Conservation (phyloP, 345 rosid species). For the Excoecaria cochinchinensis region DNA sequence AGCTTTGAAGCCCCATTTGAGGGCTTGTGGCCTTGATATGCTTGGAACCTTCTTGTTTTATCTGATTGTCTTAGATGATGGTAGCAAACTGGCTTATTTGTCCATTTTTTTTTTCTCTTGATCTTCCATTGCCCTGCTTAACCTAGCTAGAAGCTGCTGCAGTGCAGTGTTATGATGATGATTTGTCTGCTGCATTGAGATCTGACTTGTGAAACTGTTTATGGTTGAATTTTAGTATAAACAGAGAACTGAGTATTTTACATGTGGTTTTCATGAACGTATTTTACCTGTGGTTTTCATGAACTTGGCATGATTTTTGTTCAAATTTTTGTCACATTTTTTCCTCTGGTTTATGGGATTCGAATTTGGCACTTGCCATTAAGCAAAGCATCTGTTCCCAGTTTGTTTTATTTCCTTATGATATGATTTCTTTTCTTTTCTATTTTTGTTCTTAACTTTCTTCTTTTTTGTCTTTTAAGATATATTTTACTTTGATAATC, state of each 20-base stretch:
- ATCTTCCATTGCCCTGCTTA: background rate
- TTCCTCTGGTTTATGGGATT: background rate
- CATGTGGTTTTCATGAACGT: background rate
- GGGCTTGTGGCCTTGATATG: slow-evolving; percentile 9
- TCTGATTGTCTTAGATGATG: slow-evolving; percentile 6
- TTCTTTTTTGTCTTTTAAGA: background rate
- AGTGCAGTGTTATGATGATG: background rate
- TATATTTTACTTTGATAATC: background rate
- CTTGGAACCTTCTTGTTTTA: slow-evolving; percentile 9
- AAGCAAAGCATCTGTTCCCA: background rate
- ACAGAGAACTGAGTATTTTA: background rate
- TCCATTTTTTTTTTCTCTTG: background rate
- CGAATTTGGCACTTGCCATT: background rate
- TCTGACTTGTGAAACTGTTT: background rate
- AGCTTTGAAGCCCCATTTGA: slow-evolving; percentile 2
- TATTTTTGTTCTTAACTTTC: no score
- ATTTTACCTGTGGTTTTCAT: background rate
- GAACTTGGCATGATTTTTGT: background rate
- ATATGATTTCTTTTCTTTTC: background rate
- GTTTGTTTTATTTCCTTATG: background rate
- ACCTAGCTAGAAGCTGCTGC: background rate
- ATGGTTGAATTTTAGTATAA: background rate
- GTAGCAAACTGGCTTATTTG: background rate
- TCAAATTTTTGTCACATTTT: background rate
- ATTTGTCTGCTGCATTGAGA: background rate